These are phyloP conservation scores for Ceratorhiza oryzae-sativae DNA, from an alignment of 1,284 basidiomycete genomes.

Conservation along the genomic window DNA sequence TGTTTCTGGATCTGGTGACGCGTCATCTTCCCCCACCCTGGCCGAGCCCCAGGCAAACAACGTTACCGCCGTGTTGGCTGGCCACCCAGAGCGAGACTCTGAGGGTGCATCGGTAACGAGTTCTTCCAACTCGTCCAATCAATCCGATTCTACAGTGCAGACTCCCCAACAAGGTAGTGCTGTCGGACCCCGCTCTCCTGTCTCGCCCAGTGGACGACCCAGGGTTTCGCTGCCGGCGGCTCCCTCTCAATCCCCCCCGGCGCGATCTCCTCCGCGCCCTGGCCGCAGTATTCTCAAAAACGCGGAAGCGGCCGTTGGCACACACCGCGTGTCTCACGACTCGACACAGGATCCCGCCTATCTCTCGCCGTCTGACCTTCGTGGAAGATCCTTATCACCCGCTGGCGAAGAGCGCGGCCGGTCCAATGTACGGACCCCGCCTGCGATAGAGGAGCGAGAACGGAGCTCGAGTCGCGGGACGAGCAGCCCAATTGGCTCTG, in stretches of 20 bases:
- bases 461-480: conserved; percentile 42
- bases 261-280: conserved; percentile 35
- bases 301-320: background rate
- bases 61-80: background rate
- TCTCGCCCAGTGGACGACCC: conserved; percentile 3
- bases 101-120: conserved; percentile 14
- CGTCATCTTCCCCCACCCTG: conserved; percentile 17
- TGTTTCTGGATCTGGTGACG: background rate
- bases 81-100: background rate
- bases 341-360: conserved; percentile 18
- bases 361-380: conserved; percentile 29
- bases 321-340: conserved; percentile 20
- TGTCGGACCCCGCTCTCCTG: conserved; percentile 1
- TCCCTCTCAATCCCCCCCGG: conserved; percentile 29
- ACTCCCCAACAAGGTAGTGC: background rate
- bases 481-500: conserved; percentile 43
- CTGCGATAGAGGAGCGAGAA: conserved; percentile 41
- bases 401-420: conserved; percentile 41
- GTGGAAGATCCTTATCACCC: conserved; percentile 30
- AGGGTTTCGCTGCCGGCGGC: conserved; percentile 7
- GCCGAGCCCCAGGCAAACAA: background rate
- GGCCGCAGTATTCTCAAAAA: conserved; percentile 37
- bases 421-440: conserved; percentile 42
- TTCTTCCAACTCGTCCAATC: conserved; percentile 25
- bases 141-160: conserved; percentile 26